Evolutionary conservation across 495 filamentous ascomycete genomes (phyloP).

Genomic region (Cudoniella acicularis): DNA sequence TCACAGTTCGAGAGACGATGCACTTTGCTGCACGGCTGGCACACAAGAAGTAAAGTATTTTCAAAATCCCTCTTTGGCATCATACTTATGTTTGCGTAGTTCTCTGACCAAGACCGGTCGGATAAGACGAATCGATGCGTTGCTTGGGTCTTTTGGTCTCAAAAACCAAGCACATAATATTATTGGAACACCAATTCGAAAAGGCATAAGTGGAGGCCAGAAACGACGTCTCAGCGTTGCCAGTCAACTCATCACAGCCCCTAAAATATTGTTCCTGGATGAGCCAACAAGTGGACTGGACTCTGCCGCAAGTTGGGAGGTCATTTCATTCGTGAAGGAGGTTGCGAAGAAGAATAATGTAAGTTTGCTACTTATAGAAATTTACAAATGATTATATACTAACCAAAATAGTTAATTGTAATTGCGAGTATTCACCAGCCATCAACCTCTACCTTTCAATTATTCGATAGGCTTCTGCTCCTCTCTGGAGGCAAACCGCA

Average conservation of each 20-base stretch:
- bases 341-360: slow-evolving; percentile 65
- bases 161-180: slow-evolving; percentile 59
- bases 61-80: background rate
- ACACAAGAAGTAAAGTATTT: slow-evolving; percentile 18
- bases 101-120: slow-evolving; percentile 44
- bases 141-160: slow-evolving; percentile 60
- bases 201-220: slow-evolving; percentile 78
- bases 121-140: slow-evolving; percentile 47
- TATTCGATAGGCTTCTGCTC: slow-evolving; percentile 75
- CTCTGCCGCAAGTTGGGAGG: slow-evolving; percentile 63
- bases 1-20: slow-evolving; percentile 75
- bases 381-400: too few relatives aligned
- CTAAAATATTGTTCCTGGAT: slow-evolving; percentile 76
- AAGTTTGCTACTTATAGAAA: too few relatives aligned
- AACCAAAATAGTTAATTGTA: slow-evolving; percentile 51
- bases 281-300: slow-evolving; percentile 81
- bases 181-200: slow-evolving; percentile 74
- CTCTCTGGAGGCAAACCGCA: slow-evolving; percentile 64
- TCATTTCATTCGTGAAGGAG: slow-evolving; percentile 59
- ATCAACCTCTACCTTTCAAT: slow-evolving; percentile 67
- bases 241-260: slow-evolving; percentile 72
- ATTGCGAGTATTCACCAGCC: slow-evolving; percentile 83
- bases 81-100: slow-evolving; percentile 32
- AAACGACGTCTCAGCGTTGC: slow-evolving; percentile 75
- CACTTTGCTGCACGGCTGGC: slow-evolving; percentile 54